phyloP scores from a whole-genome alignment of 345 rosid species.

The Lagerstroemia speciosa region DNA sequence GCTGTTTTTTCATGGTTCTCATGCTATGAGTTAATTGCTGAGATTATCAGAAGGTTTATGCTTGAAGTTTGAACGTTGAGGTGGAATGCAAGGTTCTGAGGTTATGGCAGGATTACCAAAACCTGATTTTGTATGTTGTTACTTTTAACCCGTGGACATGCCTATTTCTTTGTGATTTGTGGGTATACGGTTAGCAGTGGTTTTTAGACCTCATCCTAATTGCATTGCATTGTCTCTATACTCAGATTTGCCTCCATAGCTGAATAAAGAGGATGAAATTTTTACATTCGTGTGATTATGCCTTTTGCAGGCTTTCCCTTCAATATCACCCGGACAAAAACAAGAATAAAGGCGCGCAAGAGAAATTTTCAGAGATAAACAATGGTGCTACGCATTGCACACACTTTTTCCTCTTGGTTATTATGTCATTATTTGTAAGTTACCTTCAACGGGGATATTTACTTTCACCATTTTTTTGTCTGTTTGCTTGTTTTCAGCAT shows the following conservation, averaged over 20 bases:
- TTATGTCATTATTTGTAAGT: background rate
- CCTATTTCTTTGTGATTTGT: too few species aligned
- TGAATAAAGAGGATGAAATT: background rate
- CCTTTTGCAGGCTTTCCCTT: constrained; percentile 62
- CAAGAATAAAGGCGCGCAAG: constrained; percentile 74
- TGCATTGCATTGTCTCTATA: background rate
- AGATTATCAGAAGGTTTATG: background rate
- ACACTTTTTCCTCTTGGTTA: background rate
- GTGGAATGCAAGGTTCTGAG: constrained; percentile 2
- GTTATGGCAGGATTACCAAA: background rate
- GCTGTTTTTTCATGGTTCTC: background rate
- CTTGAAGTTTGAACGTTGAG: background rate
- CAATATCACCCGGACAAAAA: constrained; percentile 91
- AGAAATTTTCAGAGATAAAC: constrained; percentile 81
- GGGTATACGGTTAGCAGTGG: too few species aligned
- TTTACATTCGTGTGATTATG: background rate
- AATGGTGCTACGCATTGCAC: constrained; percentile 39
- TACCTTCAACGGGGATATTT: background rate
- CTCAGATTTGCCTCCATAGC: background rate
- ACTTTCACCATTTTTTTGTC: constrained; percentile 9
- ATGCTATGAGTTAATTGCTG: background rate
- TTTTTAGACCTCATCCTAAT: background rate
- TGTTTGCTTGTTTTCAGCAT: constrained; percentile 43
- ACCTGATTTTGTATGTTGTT: too few species aligned
- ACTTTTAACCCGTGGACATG: too few species aligned